A percentile compares a stretch with the other conserved stretches of the same genome.
These are phyloP conservation scores for Silene conica DNA, from an alignment of 148 eudicot species.

Conservation along the genomic window DNA sequence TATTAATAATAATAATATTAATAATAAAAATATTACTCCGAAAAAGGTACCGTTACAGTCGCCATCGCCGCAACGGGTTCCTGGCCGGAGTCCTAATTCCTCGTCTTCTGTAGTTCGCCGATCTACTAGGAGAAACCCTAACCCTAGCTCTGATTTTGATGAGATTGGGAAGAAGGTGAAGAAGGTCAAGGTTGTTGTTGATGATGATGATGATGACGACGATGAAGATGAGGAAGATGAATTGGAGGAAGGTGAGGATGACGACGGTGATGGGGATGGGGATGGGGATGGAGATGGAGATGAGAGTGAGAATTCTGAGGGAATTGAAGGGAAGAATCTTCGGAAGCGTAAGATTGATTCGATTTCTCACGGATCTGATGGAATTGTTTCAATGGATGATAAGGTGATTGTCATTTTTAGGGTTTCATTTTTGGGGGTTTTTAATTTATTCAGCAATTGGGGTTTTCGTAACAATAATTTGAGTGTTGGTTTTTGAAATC, in stretches of 20 bases:
- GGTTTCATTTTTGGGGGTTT: conserved; percentile 2
- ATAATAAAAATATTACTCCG: not conserved
- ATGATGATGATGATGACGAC: conserved; percentile 11
- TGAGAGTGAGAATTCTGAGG: conserved; percentile 22
- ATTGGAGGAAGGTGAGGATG: not conserved
- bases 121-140: conserved; percentile 50
- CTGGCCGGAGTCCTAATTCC: conserved; percentile 24
- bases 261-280: not conserved
- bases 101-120: too few relatives aligned
- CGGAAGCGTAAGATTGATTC: conserved; percentile 38
- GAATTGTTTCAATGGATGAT: not conserved
- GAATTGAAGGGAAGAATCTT: not conserved
- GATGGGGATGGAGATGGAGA: not conserved
- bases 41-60: not conserved
- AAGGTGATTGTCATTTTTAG: conserved; percentile 22
- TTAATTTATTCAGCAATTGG: conserved; percentile 14
- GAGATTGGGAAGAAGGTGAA: conserved; percentile 20
- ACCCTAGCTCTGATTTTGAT: conserved; percentile 26
- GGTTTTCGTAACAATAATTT: not conserved
- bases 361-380: conserved; percentile 37
- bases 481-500: not conserved
- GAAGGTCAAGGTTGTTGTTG: conserved; percentile 27
- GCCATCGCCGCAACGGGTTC: conserved; percentile 12
- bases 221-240: not conserved
- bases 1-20: not conserved